Percentiles rank a stretch among this genome's conserved stretches.
These are phyloP conservation scores for Phaffia tasmanica DNA, from an alignment of 768 basidiomycete genomes.

Conservation along the genomic window DNA sequence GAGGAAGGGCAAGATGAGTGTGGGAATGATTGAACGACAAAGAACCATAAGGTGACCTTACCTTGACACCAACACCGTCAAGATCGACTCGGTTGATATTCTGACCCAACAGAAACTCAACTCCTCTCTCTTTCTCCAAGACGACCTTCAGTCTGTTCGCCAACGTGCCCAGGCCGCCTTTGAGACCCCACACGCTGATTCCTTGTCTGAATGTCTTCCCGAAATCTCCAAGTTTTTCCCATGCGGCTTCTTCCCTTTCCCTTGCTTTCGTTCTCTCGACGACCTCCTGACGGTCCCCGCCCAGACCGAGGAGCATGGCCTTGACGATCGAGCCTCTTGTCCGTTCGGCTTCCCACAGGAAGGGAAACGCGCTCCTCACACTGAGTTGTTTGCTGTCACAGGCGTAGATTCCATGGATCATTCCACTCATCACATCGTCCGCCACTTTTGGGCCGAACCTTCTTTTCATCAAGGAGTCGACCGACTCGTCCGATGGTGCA, in stretches of 20 bases:
- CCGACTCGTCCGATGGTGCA: constrained; percentile 54
- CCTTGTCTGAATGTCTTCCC: constrained; percentile 43
- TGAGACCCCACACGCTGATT: constrained; percentile 71
- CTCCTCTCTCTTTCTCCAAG: constrained; percentile 47
- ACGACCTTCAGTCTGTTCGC: constrained; percentile 47
- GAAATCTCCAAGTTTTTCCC: constrained; percentile 48
- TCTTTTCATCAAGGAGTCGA: constrained; percentile 64
- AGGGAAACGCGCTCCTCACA: constrained; percentile 64
- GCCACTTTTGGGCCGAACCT: constrained; percentile 66
- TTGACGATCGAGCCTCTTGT: constrained; percentile 60
- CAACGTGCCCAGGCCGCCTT: constrained; percentile 61
- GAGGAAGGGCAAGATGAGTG: not conserved
- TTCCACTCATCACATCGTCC: constrained; percentile 59
- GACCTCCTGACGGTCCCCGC: constrained; percentile 4
- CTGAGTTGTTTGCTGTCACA: constrained; percentile 66
- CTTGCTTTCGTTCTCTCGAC: constrained; percentile 23
- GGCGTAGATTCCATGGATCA: constrained; percentile 89
- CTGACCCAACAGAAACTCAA: constrained; percentile 47
- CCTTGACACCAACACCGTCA: constrained; percentile 41
- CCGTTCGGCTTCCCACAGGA: constrained; percentile 55
- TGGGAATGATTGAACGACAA: not conserved
- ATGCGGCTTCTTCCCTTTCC: constrained; percentile 29
- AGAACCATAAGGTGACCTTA: constrained; percentile 29
- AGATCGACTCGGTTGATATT: constrained; percentile 31
- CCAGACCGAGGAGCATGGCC: constrained; percentile 41